Percentiles rank a stretch among this genome's conserved stretches.
Conservation (phyloP, 371 early-diverging fungal genomes). For the Nosema granulosis region DNA sequence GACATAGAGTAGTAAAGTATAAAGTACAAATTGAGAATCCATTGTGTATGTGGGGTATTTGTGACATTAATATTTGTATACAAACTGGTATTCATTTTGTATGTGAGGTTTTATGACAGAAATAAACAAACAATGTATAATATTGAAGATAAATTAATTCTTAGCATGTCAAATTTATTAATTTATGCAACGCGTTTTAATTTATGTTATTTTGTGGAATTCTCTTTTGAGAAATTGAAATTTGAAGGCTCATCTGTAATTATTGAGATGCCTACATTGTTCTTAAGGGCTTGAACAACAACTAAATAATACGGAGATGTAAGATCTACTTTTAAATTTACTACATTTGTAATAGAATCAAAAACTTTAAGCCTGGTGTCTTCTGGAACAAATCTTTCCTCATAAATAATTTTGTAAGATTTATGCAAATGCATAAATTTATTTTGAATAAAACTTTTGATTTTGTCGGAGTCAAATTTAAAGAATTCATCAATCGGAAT, state of each 20-base stretch:
- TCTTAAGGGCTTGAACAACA: constrained; percentile 44
- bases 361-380: constrained; percentile 33
- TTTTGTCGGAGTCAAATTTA: constrained; percentile 20
- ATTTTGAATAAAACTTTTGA: neutral
- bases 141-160: too few species aligned
- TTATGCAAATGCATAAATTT: neutral
- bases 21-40: neutral
- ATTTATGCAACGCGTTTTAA: too few species aligned
- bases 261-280: constrained; percentile 38
- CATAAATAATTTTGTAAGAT: constrained; percentile 48
- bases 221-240: constrained; percentile 46
- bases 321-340: constrained; percentile 36
- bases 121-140: too few species aligned
- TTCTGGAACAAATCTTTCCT: constrained; percentile 28
- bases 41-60: too few species aligned
- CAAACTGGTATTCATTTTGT: too few species aligned
- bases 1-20: neutral
- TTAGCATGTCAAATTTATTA: too few species aligned
- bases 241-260: constrained; percentile 7
- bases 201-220: neutral
- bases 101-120: too few species aligned
- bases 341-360: constrained; percentile 11
- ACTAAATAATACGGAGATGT: constrained; percentile 41
- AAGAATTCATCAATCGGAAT: constrained; percentile 33
- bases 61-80: too few species aligned